Evolutionary conservation across 352 stramenopile species (phyloP).

Genomic region (Globisporangium radiosum): DNA sequence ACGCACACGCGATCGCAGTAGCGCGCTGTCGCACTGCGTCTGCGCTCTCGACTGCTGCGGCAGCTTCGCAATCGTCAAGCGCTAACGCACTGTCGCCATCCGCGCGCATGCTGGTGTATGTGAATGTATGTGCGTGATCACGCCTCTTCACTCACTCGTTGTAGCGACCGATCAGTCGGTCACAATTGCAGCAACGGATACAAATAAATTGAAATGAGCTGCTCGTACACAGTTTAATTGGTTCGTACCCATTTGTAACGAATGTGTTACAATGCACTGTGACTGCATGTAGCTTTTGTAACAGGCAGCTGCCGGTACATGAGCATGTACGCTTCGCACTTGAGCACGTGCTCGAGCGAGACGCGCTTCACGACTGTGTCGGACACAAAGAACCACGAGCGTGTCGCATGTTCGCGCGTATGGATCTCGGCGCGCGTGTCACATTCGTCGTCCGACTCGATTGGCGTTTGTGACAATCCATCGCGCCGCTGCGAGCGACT

Average conservation of each 20-base stretch:
- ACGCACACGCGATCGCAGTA: slow-evolving; percentile 7
- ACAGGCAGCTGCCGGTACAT: slow-evolving; percentile 45
- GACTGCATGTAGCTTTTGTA: not conserved
- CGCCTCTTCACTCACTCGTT: too few relatives aligned
- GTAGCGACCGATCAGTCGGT: too few relatives aligned
- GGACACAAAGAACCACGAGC: slow-evolving; percentile 65
- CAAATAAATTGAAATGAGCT: too few relatives aligned
- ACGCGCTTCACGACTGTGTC: slow-evolving; percentile 61
- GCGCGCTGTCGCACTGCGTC: not conserved
- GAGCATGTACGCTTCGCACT: slow-evolving; percentile 77
- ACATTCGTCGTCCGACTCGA: slow-evolving; percentile 19
- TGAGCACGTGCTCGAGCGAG: slow-evolving; percentile 51
- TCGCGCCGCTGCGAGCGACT: slow-evolving; percentile 43
- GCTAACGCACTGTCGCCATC: too few relatives aligned
- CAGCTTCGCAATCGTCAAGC: too few relatives aligned
- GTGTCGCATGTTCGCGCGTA: slow-evolving; percentile 16
- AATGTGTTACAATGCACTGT: too few relatives aligned
- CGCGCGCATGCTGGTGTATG: too few relatives aligned
- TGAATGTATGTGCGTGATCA: too few relatives aligned
- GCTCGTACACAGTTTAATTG: too few relatives aligned
- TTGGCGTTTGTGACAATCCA: not conserved
- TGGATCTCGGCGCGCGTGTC: slow-evolving; percentile 18
- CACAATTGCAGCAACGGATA: too few relatives aligned
- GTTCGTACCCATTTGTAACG: too few relatives aligned
- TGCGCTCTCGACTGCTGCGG: not conserved